Percentiles rank a stretch among this genome's conserved stretches.
Evolutionary conservation across 108 stramenopile species (phyloP).

Genomic region (Poteriospumella lacustris): DNA sequence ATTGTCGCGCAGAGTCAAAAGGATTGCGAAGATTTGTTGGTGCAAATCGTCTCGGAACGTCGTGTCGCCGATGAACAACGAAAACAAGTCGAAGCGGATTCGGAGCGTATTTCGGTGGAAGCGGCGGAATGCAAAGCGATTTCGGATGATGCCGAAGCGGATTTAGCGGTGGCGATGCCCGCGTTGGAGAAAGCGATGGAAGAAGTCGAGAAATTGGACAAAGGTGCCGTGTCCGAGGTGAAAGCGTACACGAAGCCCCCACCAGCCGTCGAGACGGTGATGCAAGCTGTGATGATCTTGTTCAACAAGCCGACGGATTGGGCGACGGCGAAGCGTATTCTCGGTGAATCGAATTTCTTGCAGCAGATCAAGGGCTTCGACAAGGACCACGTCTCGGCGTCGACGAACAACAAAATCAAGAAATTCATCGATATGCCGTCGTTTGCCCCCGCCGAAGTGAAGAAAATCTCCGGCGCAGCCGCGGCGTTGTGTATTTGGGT

Average conservation of each 20-base stretch:
- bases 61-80: conserved; percentile 58
- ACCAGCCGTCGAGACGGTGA: conserved; percentile 50
- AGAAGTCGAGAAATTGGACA: conserved; percentile 68
- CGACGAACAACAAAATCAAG: conserved; percentile 56
- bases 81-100: conserved; percentile 57
- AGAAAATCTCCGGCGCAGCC: conserved; percentile 52
- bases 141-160: conserved; percentile 58
- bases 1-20: conserved; percentile 51
- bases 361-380: conserved; percentile 56
- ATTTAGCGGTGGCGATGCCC: conserved; percentile 58
- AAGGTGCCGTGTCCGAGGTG: conserved; percentile 56
- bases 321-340: conserved; percentile 58
- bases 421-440: conserved; percentile 49
- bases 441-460: conserved; percentile 56
- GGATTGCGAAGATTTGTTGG: conserved; percentile 61
- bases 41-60: conserved; percentile 55
- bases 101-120: conserved; percentile 54
- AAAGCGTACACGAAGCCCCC: conserved; percentile 60
- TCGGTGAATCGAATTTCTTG: conserved; percentile 52
- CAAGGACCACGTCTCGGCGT: conserved; percentile 58
- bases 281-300: conserved; percentile 60
- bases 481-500: conserved; percentile 65
- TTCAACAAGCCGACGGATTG: conserved; percentile 58
- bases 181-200: conserved; percentile 61
- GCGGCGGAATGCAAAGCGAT: conserved; percentile 57